Evolutionary conservation across 2,329 filamentous ascomycete genomes (phyloP).

Genomic region (Xylaria sp.): DNA sequence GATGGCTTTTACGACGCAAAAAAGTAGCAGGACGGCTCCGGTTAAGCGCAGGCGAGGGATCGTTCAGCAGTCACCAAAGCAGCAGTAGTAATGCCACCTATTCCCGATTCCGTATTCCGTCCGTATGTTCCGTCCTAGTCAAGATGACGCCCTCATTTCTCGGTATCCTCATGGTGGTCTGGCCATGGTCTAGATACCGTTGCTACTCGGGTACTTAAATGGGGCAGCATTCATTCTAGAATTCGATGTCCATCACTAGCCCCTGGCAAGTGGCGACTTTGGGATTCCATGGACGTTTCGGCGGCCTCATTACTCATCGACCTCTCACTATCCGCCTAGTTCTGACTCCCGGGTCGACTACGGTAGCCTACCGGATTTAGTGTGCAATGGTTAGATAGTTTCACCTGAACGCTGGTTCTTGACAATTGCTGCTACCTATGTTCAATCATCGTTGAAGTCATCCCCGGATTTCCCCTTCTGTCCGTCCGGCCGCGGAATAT

Average conservation of each 20-base stretch:
- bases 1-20: neutral
- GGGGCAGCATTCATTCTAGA: neutral
- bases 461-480: neutral
- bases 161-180: neutral
- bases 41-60: neutral
- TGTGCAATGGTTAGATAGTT: too few species aligned
- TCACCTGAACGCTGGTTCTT: neutral
- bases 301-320: neutral
- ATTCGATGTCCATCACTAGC: neutral
- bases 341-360: too few species aligned
- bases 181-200: neutral
- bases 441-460: slow-evolving; percentile 5
- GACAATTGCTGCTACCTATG: slow-evolving; percentile 15
- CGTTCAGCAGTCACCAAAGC: neutral
- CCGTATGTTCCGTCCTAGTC: neutral
- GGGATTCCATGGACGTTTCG: neutral
- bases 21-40: neutral
- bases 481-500: neutral
- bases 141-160: neutral
- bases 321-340: neutral
- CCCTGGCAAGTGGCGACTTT: neutral
- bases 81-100: neutral
- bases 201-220: too few species aligned
- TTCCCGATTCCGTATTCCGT: too few species aligned
- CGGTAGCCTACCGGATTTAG: neutral